A percentile compares a stretch with the other conserved stretches of the same genome.
These are phyloP conservation scores for Paraphaeosphaeria minitans DNA, from an alignment of 2,329 filamentous ascomycete species.

Conservation along the genomic window DNA sequence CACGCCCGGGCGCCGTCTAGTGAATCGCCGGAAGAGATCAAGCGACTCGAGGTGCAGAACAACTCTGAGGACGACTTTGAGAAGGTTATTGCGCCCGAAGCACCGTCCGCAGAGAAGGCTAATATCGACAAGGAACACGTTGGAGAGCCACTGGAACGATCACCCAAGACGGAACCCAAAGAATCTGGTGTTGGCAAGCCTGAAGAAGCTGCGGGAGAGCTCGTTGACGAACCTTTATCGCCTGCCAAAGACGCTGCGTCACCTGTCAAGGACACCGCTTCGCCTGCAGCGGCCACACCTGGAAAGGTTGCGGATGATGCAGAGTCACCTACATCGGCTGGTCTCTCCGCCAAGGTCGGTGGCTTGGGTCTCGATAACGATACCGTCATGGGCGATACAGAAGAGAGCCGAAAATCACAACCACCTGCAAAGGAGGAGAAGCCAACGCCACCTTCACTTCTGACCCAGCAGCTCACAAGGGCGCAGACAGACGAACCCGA, in stretches of 20 bases:
- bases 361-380: conserved; percentile 66
- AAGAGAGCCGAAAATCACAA: conserved; percentile 22
- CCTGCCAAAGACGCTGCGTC: conserved; percentile 51
- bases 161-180: conserved; percentile 52
- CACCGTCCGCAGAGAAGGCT: conserved; percentile 68
- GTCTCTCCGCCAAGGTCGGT: conserved; percentile 60
- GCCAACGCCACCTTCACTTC: conserved; percentile 41
- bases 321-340: conserved; percentile 57
- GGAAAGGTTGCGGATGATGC: conserved; percentile 38
- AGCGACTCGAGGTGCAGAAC: conserved; percentile 77
- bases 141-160: conserved; percentile 44
- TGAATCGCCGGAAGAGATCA: conserved; percentile 67
- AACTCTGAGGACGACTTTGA: conserved; percentile 92
- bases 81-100: conserved; percentile 73
- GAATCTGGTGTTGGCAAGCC: conserved; percentile 29
- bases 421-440: conserved; percentile 23
- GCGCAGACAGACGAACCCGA: conserved; percentile 33
- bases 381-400: conserved; percentile 53
- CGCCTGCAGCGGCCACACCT: conserved; percentile 25
- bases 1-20: conserved; percentile 54
- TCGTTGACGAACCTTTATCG: conserved; percentile 77
- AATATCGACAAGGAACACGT: conserved; percentile 57
- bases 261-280: conserved; percentile 28
- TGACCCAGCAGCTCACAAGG: conserved; percentile 51
- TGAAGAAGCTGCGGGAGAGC: conserved; percentile 63